Conservation (phyloP, 2,329 filamentous ascomycete genomes). For the Colletotrichum viniferum region DNA sequence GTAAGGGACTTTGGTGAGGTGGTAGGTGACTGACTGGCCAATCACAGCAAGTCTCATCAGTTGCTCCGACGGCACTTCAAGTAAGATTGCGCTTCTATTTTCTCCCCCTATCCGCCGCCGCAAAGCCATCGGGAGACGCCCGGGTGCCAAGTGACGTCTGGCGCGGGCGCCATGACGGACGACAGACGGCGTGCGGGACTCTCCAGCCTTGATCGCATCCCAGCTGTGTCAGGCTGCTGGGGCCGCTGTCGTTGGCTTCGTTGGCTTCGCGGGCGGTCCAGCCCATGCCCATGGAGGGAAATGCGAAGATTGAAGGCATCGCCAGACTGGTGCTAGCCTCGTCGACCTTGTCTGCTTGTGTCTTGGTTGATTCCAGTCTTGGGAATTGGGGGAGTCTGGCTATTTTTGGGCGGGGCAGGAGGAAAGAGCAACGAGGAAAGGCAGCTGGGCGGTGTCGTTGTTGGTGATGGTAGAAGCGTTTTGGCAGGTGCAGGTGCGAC, state of each 20-base stretch:
- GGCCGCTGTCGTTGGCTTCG: not conserved
- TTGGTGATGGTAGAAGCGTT: not conserved
- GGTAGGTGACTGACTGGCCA: not conserved
- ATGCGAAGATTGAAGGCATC: not conserved
- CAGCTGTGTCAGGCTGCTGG: constrained; percentile 13
- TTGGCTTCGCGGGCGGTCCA: not conserved
- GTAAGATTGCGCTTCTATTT: constrained; percentile 9
- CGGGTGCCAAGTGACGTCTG: constrained; percentile 3
- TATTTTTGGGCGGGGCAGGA: not conserved
- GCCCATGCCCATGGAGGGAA: not conserved
- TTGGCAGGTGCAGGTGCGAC: not conserved
- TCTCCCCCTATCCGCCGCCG: not conserved
- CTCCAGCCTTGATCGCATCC: not conserved
- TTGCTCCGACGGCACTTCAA: not conserved
- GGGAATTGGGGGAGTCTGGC: not conserved
- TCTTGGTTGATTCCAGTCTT: constrained; percentile 9
- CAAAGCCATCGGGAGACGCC: not conserved
- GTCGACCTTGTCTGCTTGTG: constrained; percentile 3
- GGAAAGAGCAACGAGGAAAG: constrained; percentile 5
- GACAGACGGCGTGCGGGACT: not conserved
- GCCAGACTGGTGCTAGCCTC: not conserved
- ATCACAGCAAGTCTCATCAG: not conserved
- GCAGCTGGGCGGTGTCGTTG: not conserved
- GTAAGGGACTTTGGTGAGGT: not conserved
- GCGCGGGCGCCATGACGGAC: not conserved